Base-by-base conservation (phyloP, 768 basidiomycete genomes). In the Podaxis carcinomalis region DNA sequence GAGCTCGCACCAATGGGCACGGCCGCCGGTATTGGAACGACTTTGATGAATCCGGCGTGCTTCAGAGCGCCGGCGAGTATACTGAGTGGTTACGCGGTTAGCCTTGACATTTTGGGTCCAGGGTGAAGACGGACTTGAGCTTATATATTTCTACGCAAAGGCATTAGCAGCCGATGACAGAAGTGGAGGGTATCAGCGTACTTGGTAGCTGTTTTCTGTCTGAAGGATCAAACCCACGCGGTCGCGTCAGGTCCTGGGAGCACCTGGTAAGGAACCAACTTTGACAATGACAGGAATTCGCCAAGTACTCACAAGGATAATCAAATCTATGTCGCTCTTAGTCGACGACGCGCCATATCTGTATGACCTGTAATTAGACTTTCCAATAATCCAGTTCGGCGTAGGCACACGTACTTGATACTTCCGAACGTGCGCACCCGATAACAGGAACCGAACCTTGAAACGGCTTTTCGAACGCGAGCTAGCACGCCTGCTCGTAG, bases 251-350 rank as follows among this genome's bases (percentile, higher is more conserved):
- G 55, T 74, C 74, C 74, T 75, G 28, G 1, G 44, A 4, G 39
- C n/a, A 9, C 53, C 2, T n/a, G 11, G 35, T 32, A 42, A 47
- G 16, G 44, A 35, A 36, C 21, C 27, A n/a, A 21, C 6, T 37
- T n/a, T 19, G 37, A 19, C 7, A 53, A 53, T 13, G 4, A 16
- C 10, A 28, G 44, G 6, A 44, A 21, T 13, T 32, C 32, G 9
- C 16, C 47, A 36, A 46, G 16, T 10, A 70, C 80, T 60, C 57
- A 86, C 85, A 2, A 83, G 57, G 42, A 87, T 69, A 7, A 83
- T 74, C 51, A 85, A 63, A 65, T 86, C 84, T 50, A 86, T 67
- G 65, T 86, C 84, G 62, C 83, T 82, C 1, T 53, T 63, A 1
- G 57, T 44, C 35, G 69, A 64, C 42, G 77, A 74, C 36, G 78